Evolutionary conservation across 2,329 filamentous ascomycete species (phyloP).

Genomic region (Arachnomyces sp.): DNA sequence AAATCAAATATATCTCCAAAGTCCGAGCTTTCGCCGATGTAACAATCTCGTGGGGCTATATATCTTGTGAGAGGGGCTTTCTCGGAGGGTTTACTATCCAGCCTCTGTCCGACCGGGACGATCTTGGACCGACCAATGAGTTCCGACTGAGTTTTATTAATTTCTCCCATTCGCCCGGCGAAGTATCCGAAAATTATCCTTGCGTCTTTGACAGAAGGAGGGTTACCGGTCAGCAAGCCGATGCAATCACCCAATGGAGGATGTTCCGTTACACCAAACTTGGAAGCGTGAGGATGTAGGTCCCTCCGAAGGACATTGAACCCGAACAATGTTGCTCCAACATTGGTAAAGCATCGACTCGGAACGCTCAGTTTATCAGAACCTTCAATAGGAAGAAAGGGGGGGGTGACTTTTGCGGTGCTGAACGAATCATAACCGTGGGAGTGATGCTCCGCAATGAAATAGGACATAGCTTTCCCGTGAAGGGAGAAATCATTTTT

Average conservation of each 20-base stretch:
- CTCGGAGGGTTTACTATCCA: conserved; percentile 23
- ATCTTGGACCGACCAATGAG: conserved; percentile 60
- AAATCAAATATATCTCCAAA: conserved; percentile 95
- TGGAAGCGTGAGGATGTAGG: conserved; percentile 70
- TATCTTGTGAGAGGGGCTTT: conserved; percentile 43
- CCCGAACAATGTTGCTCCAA: conserved; percentile 65
- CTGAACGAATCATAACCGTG: conserved; percentile 67
- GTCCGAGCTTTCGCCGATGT: conserved; percentile 63
- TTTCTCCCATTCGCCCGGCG: conserved; percentile 64
- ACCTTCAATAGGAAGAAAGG: conserved; percentile 67
- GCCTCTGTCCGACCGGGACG: conserved; percentile 55
- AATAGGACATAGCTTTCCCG: conserved; percentile 69
- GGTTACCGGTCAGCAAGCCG: conserved; percentile 61
- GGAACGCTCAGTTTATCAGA: conserved; percentile 60
- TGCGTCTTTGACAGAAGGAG: conserved; percentile 64
- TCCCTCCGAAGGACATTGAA: conserved; percentile 71
- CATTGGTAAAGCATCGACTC: conserved; percentile 73
- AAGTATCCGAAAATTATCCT: conserved; percentile 75
- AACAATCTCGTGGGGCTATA: conserved; percentile 66
- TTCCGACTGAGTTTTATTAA: conserved; percentile 54
- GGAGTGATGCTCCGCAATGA: conserved; percentile 67
- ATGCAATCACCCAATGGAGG: conserved; percentile 73
- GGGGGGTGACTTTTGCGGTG: conserved; percentile 46
- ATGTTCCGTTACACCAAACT: conserved; percentile 79
- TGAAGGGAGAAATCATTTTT: conserved; percentile 49